Evolutionary conservation across 2,329 filamentous ascomycete species (phyloP), one percentile per base, ranked within the genome.

Genomic region (Microdochium nivale): DNA sequence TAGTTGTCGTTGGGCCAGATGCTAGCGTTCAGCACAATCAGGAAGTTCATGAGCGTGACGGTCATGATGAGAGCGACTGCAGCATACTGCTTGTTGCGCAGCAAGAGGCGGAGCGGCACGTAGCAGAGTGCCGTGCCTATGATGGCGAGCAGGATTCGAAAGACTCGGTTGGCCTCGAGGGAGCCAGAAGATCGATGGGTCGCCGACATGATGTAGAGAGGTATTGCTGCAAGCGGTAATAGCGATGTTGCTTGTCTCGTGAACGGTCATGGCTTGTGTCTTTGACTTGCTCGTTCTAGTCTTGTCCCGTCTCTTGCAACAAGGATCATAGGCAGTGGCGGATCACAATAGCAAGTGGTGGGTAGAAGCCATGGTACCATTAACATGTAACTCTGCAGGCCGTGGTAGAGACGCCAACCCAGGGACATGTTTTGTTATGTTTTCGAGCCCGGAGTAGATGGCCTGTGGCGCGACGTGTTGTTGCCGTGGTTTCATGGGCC

Each of bases 1-100:
- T 75, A 71, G 60, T 81, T 63, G 59, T 83, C 69, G 59, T 74
- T 62, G 53, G 65, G 71, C 80, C 80, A 83, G 55, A 80, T 68
- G 25, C 78, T 65, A 1, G 77, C 65, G 63, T 77, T 78, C 66
- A 77, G 27, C 51, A 77, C 61, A 48, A 73, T 75, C 51, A 74
- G 60, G 43, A 75, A n/a, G 63, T 80, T 80, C 59, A 71, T 60
- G 50, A 76, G 23, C 52, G 72, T 66, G 54, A 76, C 67, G 51
- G 67, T 70, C 58, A 65, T 50, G 56, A 80, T 74, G 57, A 80
- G 70, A 49, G 78, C 65, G 53, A 70, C 67, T 35, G 76, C 79
- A 2, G 77, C 73, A 52, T 81, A 71, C 61, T 83, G 79, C 23
- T 77, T 73, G 52, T 79, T 77, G 43, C 71, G 69, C 60, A 68